A percentile compares a stretch with the other conserved stretches of the same genome.
phyloP scores from a whole-genome alignment of 2,329 filamentous ascomycete genomes.

The Alternaria hordeiaustralica region DNA sequence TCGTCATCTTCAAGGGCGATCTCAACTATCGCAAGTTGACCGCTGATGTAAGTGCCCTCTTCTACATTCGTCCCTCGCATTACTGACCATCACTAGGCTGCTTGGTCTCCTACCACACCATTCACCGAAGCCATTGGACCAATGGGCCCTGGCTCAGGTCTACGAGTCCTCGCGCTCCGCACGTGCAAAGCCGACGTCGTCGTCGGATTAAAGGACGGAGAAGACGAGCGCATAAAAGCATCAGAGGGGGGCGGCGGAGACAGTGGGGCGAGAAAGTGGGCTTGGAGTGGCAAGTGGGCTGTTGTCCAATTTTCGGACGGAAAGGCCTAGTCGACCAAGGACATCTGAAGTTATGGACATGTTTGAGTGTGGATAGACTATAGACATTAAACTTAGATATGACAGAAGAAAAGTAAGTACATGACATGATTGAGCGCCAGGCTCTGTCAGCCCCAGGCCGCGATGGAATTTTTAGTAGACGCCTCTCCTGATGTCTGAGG shows the following conservation, averaged over 20 bases:
- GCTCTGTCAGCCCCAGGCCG: background rate
- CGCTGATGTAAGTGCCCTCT: constrained; percentile 72
- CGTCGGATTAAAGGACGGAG: constrained; percentile 80
- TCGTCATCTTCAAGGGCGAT: constrained; percentile 97
- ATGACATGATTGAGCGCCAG: background rate
- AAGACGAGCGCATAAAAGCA: constrained; percentile 79
- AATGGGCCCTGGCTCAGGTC: constrained; percentile 77
- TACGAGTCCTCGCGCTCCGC: constrained; percentile 84
- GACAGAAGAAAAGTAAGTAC: background rate
- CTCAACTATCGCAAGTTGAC: constrained; percentile 95
- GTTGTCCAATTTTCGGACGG: constrained; percentile 86
- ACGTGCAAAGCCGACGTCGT: constrained; percentile 98
- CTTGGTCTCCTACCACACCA: constrained; percentile 86
- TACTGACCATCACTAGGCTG: constrained; percentile 57
- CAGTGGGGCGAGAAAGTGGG: constrained; percentile 78
- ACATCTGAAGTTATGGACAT: background rate
- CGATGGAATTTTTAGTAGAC: constrained; percentile 10
- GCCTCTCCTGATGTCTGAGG: constrained; percentile 28
- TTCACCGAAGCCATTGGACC: constrained; percentile 87
- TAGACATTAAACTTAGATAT: background rate
- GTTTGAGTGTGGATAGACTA: too few relatives aligned
- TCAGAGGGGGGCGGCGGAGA: constrained; percentile 75
- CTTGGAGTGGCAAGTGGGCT: constrained; percentile 95
- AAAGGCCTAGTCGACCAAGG: constrained; percentile 50
- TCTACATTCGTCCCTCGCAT: background rate